These are phyloP conservation scores for Scenedesmus sp. DNA, from an alignment of 163 green algal genomes.

Conservation along the genomic window DNA sequence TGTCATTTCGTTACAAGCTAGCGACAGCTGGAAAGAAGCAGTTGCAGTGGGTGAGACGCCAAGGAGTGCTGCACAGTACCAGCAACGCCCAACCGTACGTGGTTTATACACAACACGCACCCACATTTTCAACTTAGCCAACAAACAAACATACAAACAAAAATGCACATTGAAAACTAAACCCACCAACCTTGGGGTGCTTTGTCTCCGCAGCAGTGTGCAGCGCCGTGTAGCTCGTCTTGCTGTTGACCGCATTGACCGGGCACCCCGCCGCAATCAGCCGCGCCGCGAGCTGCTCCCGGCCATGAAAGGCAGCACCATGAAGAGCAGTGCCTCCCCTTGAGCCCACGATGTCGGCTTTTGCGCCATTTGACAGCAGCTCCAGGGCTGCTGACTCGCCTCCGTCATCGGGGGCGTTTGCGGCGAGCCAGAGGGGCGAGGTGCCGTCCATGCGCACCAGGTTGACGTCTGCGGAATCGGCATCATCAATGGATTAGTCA, in stretches of 20 bases:
- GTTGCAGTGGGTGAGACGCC: too few relatives aligned
- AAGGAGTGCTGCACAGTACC: too few relatives aligned
- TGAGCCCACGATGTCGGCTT: slow-evolving; percentile 38
- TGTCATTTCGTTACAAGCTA: too few relatives aligned
- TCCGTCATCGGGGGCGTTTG: slow-evolving; percentile 40
- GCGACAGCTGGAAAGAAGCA: too few relatives aligned
- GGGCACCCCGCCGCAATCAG: slow-evolving; percentile 36
- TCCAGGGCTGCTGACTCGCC: slow-evolving; percentile 34
- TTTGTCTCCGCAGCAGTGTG: slow-evolving; percentile 49
- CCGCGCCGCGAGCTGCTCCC: slow-evolving; percentile 20
- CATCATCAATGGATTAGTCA: too few relatives aligned
- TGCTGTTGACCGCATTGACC: slow-evolving; percentile 48
- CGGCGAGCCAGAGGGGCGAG: slow-evolving; percentile 41
- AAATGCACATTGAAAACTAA: background rate
- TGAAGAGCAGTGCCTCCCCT: slow-evolving; percentile 43
- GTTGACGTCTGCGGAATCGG: slow-evolving; percentile 1
- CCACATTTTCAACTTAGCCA: background rate
- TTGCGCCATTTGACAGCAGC: slow-evolving; percentile 36
- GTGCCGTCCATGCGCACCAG: slow-evolving; percentile 48
- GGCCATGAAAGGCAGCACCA: slow-evolving; percentile 42
- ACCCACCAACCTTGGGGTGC: slow-evolving; percentile 26
- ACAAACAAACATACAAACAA: background rate
- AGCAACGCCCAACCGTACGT: too few relatives aligned
- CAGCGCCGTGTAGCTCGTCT: slow-evolving; percentile 51
- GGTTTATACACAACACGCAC: too few relatives aligned